A percentile compares a stretch with the other conserved stretches of the same genome.
Evolutionary conservation across 2,329 filamentous ascomycete species (phyloP).

Genomic region (Elsinoe necatrix): DNA sequence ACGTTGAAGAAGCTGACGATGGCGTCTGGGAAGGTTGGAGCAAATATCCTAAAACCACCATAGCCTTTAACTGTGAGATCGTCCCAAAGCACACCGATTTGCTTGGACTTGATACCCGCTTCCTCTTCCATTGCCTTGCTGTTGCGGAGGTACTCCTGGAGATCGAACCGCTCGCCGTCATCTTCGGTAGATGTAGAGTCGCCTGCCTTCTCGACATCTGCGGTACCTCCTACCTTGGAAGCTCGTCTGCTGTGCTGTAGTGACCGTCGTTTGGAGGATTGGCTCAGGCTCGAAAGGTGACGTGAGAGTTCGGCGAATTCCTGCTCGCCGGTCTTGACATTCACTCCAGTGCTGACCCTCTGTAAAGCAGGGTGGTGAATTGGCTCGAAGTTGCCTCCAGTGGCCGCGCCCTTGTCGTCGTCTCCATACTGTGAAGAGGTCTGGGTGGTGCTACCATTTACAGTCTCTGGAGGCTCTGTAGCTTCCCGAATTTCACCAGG

Average conservation of each 20-base stretch:
- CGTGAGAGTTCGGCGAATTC: slow-evolving; percentile 60
- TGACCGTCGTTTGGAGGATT: slow-evolving; percentile 32
- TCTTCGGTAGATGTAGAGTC: slow-evolving; percentile 37
- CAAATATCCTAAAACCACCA: slow-evolving; percentile 64
- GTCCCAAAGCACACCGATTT: slow-evolving; percentile 72
- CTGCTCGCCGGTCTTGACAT: slow-evolving; percentile 58
- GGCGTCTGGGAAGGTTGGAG: slow-evolving; percentile 68
- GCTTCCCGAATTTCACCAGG: background rate
- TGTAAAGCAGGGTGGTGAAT: slow-evolving; percentile 15
- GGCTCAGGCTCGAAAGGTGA: slow-evolving; percentile 36
- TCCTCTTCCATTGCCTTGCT: slow-evolving; percentile 62
- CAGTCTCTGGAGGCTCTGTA: background rate
- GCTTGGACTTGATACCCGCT: slow-evolving; percentile 72
- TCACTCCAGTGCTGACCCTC: slow-evolving; percentile 41
- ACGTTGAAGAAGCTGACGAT: slow-evolving; percentile 70
- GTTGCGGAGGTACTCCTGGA: slow-evolving; percentile 65
- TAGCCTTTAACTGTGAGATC: slow-evolving; percentile 66
- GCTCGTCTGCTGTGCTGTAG: slow-evolving; percentile 41
- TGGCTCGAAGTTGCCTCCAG: background rate
- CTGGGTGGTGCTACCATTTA: slow-evolving; percentile 6
- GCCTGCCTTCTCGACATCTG: slow-evolving; percentile 53
- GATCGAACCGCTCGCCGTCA: slow-evolving; percentile 54
- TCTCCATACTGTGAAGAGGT: slow-evolving; percentile 5
- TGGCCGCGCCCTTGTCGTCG: background rate
- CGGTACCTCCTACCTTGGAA: slow-evolving; percentile 32